Conservation (phyloP, 306 rosid species). For the Canavalia gladiata region DNA sequence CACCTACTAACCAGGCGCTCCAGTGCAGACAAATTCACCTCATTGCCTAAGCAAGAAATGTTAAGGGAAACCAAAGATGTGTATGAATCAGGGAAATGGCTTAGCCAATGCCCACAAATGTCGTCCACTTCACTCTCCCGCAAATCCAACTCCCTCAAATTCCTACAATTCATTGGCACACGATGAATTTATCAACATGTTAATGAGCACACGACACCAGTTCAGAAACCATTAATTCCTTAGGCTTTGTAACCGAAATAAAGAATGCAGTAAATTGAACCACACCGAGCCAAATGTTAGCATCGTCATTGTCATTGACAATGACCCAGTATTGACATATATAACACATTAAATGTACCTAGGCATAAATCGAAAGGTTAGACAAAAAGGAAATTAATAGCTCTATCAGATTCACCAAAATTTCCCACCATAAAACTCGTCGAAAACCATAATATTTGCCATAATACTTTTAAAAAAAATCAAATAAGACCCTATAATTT, state of each 20-base stretch:
- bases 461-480: neutral
- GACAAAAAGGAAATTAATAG: neutral
- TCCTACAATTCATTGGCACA: constrained; percentile 65
- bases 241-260: neutral
- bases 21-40: constrained; percentile 79
- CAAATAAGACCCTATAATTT: neutral
- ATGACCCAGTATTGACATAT: neutral
- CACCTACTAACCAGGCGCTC: constrained; percentile 90
- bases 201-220: neutral
- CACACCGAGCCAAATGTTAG: neutral
- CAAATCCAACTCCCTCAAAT: constrained; percentile 85
- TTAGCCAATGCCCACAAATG: constrained; percentile 90
- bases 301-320: neutral
- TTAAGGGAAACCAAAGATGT: constrained; percentile 89
- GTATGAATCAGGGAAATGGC: constrained; percentile 89
- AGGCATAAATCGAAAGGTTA: neutral
- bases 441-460: neutral
- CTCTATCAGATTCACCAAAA: constrained; percentile 1
- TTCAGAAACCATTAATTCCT: neutral
- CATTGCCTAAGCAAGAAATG: constrained; percentile 80
- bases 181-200: constrained; percentile 9
- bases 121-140: constrained; percentile 96
- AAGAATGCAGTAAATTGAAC: neutral
- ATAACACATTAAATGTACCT: neutral
- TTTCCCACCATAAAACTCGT: neutral